Base-by-base conservation (phyloP, 768 basidiomycete genomes). In the Leccinum broughii region DNA sequence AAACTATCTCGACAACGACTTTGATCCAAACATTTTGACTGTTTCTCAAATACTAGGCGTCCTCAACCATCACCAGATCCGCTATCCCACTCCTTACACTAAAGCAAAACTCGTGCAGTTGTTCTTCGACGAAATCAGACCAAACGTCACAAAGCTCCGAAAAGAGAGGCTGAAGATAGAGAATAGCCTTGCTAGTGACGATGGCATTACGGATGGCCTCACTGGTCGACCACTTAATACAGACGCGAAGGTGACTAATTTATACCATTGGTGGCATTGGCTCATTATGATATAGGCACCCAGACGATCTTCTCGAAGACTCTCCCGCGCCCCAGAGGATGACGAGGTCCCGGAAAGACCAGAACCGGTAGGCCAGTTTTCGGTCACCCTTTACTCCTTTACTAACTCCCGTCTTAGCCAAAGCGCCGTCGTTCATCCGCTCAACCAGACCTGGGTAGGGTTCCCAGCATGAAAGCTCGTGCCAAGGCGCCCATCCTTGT, bases 401-500 rank as follows among this genome's bases (percentile, higher is more conserved):
- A 35, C 51, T 68, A 24, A 64, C 58, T 55, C 56, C 54, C 65
- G 58, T 32, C 56, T 2, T 66, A 92, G 90, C 81, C 87, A n/a
- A 93, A 92, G 69, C 83, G 90, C 58, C 83, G 90, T 41, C 81
- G 91, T 65, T 89, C 90, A 13, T 90, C 91, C 26, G 90, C 90
- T 1, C 87, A 92, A 66, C 90, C 90, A 3, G 79, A 74, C 22
- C 75, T 90, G 49, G 86, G 85, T 52, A 81, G 82, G 4, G 68
- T 80, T 13, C 71, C 83, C 49, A 76, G 76, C 58, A 77, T 65
- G 5, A 68, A 72, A 32, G 62, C 67, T 34, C 72, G 76, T 56
- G 70, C 76, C 1, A 64, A 72, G 41, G 78, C 83, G 55, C 78
- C 83, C 10, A 70, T 77, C 22, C 67, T 91, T 2, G 70, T 79